Evolutionary conservation across 192 early-diverging fungal species (phyloP).

Genomic region (Blastocladiella britannica): DNA sequence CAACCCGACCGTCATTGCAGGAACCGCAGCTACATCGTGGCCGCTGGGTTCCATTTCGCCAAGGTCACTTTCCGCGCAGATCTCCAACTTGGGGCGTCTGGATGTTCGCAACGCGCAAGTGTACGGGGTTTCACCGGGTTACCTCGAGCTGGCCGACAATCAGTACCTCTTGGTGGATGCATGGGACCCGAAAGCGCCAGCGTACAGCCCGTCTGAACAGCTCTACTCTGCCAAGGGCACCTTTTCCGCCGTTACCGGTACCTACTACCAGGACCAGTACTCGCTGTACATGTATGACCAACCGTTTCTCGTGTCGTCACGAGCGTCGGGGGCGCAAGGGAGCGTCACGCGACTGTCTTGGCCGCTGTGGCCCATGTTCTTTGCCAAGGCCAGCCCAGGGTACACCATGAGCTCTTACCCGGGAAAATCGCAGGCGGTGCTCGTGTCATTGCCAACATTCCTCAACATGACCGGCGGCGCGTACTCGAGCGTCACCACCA

Average conservation of each 20-base stretch:
- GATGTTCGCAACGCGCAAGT: conserved; percentile 2
- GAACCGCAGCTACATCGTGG: no score
- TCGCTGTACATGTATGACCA: conserved; percentile 2
- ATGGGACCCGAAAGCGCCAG: background rate
- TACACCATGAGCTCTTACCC: conserved; percentile 8
- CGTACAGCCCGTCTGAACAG: conserved; percentile 6
- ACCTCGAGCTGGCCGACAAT: conserved; percentile 4
- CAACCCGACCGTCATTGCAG: background rate
- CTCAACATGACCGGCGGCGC: conserved; percentile 6
- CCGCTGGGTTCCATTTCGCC: no score
- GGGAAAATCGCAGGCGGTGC: background rate
- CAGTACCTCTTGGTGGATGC: background rate
- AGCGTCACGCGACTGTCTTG: no score
- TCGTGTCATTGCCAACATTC: conserved; percentile 12
- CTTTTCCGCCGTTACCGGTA: conserved; percentile 5
- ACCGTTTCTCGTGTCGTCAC: no score
- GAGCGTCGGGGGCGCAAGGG: no score
- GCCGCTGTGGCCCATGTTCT: conserved; percentile 5
- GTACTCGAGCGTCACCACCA: conserved; percentile 3
- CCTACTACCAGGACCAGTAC: conserved; percentile 4
- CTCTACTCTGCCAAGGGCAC: conserved; percentile 8
- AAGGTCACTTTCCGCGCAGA: background rate
- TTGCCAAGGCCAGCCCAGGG: conserved; percentile 4
- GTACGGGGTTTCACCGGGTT: conserved; percentile 9
- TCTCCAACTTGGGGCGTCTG: conserved; percentile 10